Evolutionary conservation across 2,329 filamentous ascomycete species (phyloP), one percentile per base, ranked within the genome.

Genomic region (Nemania sp.): DNA sequence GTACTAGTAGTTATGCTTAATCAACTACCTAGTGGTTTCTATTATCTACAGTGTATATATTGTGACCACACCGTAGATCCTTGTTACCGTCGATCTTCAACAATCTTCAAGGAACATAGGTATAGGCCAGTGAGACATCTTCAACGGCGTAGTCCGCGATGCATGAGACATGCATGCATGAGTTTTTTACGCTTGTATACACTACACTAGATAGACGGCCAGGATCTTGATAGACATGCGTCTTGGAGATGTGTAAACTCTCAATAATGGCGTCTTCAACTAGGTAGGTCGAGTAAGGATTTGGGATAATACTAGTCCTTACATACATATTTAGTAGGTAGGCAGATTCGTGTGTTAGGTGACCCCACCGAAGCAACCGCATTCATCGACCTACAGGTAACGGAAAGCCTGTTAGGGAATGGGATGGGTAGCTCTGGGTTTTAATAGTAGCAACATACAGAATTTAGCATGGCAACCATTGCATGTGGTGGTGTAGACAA

Each of bases 351-450:
- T 45, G 43, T 61, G 38, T 45, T 61, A 52, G 58, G 24, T 38
- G 32, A 66, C 64, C 45, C 67, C 67, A 61, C 67, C 24, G 52
- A 13, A 11, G 26, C 51, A 60, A 59, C 67, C 64, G 27, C 55
- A 63, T 69, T 69, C 55, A 64, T 69, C 67, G 54, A 69, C 59
- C n/a, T 60, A 66, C 63, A 66, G 32, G 24, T 64, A 59, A 38
- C 26, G 32, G 20, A 18, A 47, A 41, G 41, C 29, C 47, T 64
- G 53, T n/a, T 41, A 32, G 47, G 47, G 32, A 61, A 6, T 22
- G 22, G 43, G 53, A 22, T 53, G 58, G 43, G 57, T 61, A 41
- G 58, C 45, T 59, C n/a, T 27, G 49, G 62, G 41, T 62, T 26
- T 38, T 15, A 41, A 15, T 13, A 47, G 29, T 49, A 32, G 20